phyloP scores from a whole-genome alignment of 305 asterid genomes.

The Plantago coronopus region DNA sequence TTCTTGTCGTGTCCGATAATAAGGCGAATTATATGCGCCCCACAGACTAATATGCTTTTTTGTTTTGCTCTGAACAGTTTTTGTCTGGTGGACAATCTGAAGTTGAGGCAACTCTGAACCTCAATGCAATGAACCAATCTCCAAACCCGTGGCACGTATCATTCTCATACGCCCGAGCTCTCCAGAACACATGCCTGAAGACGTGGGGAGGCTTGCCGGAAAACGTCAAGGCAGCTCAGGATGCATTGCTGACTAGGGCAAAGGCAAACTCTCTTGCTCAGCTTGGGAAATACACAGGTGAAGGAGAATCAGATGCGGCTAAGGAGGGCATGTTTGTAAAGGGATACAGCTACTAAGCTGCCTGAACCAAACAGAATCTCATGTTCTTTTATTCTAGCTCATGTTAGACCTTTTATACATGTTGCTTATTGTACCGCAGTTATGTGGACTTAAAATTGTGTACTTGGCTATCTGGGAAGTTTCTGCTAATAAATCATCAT shows the following conservation, averaged over 20 bases:
- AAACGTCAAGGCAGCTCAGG: constrained; percentile 66
- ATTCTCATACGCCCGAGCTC: constrained; percentile 68
- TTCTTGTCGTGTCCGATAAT: too few relatives aligned
- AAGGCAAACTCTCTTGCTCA: constrained; percentile 70
- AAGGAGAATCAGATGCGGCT: constrained; percentile 71
- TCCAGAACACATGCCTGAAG: constrained; percentile 68
- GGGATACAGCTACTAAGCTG: constrained; percentile 53
- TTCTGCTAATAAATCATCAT: constrained; percentile 1
- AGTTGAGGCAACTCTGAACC: constrained; percentile 65
- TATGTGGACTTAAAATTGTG: background rate
- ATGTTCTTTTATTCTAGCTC: background rate
- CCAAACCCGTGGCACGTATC: constrained; percentile 79
- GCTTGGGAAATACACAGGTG: constrained; percentile 67
- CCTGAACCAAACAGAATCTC: background rate
- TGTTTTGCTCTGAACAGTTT: constrained; percentile 34
- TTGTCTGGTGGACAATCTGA: constrained; percentile 77
- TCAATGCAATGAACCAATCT: constrained; percentile 66
- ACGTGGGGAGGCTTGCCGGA: constrained; percentile 69
- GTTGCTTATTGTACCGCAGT: background rate
- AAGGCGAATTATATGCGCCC: background rate
- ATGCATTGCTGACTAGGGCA: constrained; percentile 46
- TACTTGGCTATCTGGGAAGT: background rate
- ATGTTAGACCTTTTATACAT: constrained; percentile 7
- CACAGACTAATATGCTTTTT: too few relatives aligned
- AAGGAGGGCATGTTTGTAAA: constrained; percentile 64